phyloP scores from a whole-genome alignment of 2,329 filamentous ascomycete genomes.

The Cordyceps javanica region DNA sequence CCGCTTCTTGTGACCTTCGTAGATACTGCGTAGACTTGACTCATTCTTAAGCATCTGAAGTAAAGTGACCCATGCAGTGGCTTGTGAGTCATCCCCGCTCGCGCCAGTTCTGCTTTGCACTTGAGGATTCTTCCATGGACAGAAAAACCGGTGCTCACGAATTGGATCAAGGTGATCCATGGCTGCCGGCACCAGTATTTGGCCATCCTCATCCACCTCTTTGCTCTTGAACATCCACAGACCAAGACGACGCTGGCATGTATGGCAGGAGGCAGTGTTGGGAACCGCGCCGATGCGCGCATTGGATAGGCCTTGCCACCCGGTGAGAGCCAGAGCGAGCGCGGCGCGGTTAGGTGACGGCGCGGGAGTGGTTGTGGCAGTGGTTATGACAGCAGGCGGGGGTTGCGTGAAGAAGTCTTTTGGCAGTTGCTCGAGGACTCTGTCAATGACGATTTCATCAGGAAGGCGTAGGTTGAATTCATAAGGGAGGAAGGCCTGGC shows the following conservation, averaged over 20 bases:
- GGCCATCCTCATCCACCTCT: constrained; percentile 49
- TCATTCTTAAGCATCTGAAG: constrained; percentile 52
- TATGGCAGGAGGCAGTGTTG: constrained; percentile 72
- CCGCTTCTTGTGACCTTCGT: constrained; percentile 25
- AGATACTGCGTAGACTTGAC: constrained; percentile 41
- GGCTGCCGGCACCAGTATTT: constrained; percentile 51
- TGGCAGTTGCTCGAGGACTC: constrained; percentile 44
- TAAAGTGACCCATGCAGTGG: constrained; percentile 51
- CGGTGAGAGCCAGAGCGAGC: constrained; percentile 63
- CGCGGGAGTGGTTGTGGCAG: constrained; percentile 20
- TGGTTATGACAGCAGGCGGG: constrained; percentile 26
- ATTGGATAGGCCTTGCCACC: constrained; percentile 65
- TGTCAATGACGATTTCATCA: constrained; percentile 43
- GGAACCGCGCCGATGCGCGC: constrained; percentile 53
- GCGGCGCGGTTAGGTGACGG: constrained; percentile 51
- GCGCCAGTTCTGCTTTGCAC: constrained; percentile 46
- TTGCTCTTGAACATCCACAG: constrained; percentile 91
- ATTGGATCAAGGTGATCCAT: constrained; percentile 64
- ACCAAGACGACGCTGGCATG: constrained; percentile 81
- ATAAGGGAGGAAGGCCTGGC: constrained; percentile 53
- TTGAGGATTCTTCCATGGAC: constrained; percentile 65
- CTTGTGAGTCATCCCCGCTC: constrained; percentile 28
- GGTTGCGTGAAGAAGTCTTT: constrained; percentile 47
- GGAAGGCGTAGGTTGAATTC: constrained; percentile 56
- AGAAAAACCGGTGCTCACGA: constrained; percentile 74